Conservation (phyloP, 495 filamentous ascomycete genomes). For the Pyrenula aspistea region DNA sequence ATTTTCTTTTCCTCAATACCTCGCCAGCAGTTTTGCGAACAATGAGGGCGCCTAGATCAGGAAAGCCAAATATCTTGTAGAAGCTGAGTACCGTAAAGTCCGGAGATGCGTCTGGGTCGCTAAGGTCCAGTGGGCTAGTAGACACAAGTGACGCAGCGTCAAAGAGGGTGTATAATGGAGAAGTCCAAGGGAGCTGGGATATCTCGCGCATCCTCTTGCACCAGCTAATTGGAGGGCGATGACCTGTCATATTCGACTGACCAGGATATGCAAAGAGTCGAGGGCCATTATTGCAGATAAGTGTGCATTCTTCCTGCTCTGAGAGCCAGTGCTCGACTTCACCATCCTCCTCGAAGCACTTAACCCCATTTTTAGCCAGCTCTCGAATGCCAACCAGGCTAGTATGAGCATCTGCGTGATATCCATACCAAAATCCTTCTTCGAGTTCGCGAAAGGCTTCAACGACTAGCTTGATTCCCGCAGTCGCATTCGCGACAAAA, state of each 20-base stretch:
- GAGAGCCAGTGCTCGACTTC: constrained; percentile 56
- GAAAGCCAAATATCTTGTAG: constrained; percentile 78
- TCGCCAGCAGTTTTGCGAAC: constrained; percentile 50
- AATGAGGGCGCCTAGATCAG: constrained; percentile 61
- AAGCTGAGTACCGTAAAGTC: constrained; percentile 64
- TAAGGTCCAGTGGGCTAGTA: constrained; percentile 52
- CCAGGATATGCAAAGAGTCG: constrained; percentile 63
- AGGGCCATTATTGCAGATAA: constrained; percentile 4
- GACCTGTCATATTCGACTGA: constrained; percentile 70
- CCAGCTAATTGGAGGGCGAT: constrained; percentile 54
- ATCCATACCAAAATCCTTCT: constrained; percentile 55
- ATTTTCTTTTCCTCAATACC: constrained; percentile 49
- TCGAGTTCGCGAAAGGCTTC: constrained; percentile 49
- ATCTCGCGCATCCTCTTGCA: constrained; percentile 35
- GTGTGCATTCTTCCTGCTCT: not conserved
- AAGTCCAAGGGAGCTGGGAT: constrained; percentile 18
- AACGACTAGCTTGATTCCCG: constrained; percentile 57
- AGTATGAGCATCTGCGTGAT: constrained; percentile 64
- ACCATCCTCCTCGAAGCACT: constrained; percentile 52
- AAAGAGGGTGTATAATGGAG: constrained; percentile 41
- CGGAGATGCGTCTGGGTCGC: constrained; percentile 44
- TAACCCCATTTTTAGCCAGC: constrained; percentile 36
- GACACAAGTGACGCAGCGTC: constrained; percentile 65
- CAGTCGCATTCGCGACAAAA: constrained; percentile 59
- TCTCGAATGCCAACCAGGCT: constrained; percentile 62